These are phyloP conservation scores for Boletus tomentosulus DNA, from an alignment of 768 basidiomycete species.

Conservation along the genomic window DNA sequence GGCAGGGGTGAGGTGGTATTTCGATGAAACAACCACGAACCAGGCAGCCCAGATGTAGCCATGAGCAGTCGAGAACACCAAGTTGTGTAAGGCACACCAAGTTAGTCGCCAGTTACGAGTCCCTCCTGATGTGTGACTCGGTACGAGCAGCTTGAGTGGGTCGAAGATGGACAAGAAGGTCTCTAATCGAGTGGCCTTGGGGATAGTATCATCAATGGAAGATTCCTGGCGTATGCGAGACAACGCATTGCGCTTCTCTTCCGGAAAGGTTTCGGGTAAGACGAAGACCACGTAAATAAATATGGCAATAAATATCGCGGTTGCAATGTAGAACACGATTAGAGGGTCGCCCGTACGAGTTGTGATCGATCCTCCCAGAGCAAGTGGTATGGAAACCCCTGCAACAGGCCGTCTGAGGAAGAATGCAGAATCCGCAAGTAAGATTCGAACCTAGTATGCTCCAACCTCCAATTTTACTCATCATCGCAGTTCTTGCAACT, in stretches of 20 bases:
- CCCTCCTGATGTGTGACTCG: conserved; percentile 14
- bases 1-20: conserved; percentile 25
- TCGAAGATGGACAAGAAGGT: conserved; percentile 16
- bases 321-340: conserved; percentile 20
- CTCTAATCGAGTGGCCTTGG: not conserved
- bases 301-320: conserved; percentile 7
- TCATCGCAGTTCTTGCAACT: conserved; percentile 19
- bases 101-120: conserved; percentile 28
- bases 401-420: not conserved
- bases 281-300: conserved; percentile 22
- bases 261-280: conserved; percentile 31
- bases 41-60: conserved; percentile 14
- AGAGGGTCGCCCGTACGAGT: conserved; percentile 20
- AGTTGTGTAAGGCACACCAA: conserved; percentile 25
- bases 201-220: not conserved
- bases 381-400: conserved; percentile 28
- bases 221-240: conserved; percentile 3
- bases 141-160: conserved; percentile 23
- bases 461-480: conserved; percentile 30
- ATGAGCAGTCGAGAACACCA: conserved; percentile 18
- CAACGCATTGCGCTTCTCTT: conserved; percentile 20
- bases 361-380: conserved; percentile 30
- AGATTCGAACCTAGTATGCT: conserved; percentile 19
- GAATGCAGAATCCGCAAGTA: not conserved
- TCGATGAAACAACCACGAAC: conserved; percentile 24